These are phyloP conservation scores for Aspergillus sp. DNA, from an alignment of 2,329 filamentous ascomycete species.

Conservation along the genomic window DNA sequence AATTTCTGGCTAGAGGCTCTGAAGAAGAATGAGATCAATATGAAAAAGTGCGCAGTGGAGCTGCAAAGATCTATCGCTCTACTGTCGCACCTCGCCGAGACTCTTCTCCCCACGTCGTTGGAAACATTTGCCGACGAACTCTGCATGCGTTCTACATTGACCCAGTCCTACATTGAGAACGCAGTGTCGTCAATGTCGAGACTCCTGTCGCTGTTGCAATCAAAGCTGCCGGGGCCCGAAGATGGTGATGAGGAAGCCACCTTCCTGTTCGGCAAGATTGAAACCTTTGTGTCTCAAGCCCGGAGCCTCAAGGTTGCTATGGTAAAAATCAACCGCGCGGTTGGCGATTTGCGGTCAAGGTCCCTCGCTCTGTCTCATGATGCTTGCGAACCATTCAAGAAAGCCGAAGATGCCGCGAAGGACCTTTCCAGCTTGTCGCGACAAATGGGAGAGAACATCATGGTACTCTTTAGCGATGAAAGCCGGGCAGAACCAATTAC, in stretches of 20 bases:
- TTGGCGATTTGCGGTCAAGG: conserved; percentile 74
- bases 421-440: conserved; percentile 67
- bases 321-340: conserved; percentile 71
- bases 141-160: conserved; percentile 71
- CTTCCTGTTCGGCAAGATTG: conserved; percentile 69
- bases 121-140: conserved; percentile 76
- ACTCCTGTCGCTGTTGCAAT: conserved; percentile 65
- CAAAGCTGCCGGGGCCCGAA: conserved; percentile 56
- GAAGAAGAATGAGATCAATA: conserved; percentile 80
- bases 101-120: conserved; percentile 69
- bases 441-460: conserved; percentile 65
- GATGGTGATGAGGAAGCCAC: conserved; percentile 70
- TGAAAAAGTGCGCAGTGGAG: conserved; percentile 77
- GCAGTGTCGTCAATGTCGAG: conserved; percentile 67
- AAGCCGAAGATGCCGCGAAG: conserved; percentile 63
- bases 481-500: conserved; percentile 67
- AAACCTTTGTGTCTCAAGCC: conserved; percentile 70
- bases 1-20: conserved; percentile 86
- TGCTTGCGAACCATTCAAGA: conserved; percentile 67
- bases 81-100: conserved; percentile 80
- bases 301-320: conserved; percentile 81
- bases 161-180: conserved; percentile 80
- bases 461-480: conserved; percentile 68
- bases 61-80: conserved; percentile 81
- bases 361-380: conserved; percentile 72